Base-by-base conservation (phyloP, 73 alveolate species). In the Uronychia setigera region DNA sequence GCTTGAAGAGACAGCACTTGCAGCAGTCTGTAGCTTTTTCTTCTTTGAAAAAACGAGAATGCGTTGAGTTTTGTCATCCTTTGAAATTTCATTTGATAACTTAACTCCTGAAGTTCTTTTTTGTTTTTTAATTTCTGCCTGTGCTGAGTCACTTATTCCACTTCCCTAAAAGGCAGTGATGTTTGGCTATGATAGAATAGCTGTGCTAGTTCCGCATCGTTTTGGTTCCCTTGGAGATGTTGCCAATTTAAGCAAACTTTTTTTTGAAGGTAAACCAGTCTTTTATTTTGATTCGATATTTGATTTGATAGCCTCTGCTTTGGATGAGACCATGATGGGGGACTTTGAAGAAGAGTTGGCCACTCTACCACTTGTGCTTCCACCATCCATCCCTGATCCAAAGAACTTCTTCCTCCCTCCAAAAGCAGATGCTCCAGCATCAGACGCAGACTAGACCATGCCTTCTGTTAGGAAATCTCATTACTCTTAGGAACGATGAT, bases 21-120 rank as follows among this genome's bases (percentile, higher is more conserved):
- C n/a, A n/a, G n/a, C 67, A 46, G 67, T 46, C 67, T 46, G 67
- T 46, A 11, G 67, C 67, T 46, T 46, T 46, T 46, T 46, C 67
- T 46, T 46, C 67, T 46, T 46, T 46, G 67, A 46, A 46, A 46
- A 19, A 46, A 46, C 67, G n/a, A 46, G 19, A 19, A 46, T 46
- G n/a, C 67, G 5, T 46, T 46, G 67, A 19, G n/a, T 46, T 46
- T 46, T 46, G n/a, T 46, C 67, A 11, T 46, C 67, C 19, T 46
- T 46, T 19, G 5, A 19, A 19, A 46, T 5, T 19, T 46, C 67
- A 5, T 46, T 19, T 11, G 67, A 19, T 11, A 46, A 11, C 67
- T 46, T 46, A 19, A 46, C 67, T 19, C 67, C 67, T 11, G 67
- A 46, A 19, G 67, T 11, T 46, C 67, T 5, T 46, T 46, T 46